Conservation (phyloP, 177 flowering plant species). For the Vitis hybrid region DNA sequence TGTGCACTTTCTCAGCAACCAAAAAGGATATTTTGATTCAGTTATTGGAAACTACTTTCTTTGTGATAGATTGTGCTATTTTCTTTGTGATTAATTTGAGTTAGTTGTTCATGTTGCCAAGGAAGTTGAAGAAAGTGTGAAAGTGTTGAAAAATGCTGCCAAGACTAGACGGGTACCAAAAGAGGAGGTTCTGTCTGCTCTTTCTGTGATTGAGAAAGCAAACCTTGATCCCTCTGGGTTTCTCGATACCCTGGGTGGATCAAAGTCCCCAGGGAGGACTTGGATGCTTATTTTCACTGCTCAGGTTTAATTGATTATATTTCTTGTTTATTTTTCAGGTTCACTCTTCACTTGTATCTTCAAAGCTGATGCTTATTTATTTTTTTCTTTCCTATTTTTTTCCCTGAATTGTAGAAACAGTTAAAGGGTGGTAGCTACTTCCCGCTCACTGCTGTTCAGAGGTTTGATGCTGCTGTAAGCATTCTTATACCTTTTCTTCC, state of each 20-base stretch:
- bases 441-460: constrained; percentile 93
- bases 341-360: neutral
- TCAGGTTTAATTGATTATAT: constrained; percentile 38
- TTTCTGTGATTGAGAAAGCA: constrained; percentile 70
- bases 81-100: constrained; percentile 2
- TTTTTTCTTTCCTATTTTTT: neutral
- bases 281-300: constrained; percentile 98
- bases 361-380: neutral
- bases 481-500: neutral
- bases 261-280: constrained; percentile 84
- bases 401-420: constrained; percentile 39
- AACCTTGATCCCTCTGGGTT: constrained; percentile 73
- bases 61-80: too few relatives aligned
- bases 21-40: too few relatives aligned
- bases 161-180: constrained; percentile 65
- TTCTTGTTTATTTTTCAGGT: neutral
- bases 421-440: constrained; percentile 72
- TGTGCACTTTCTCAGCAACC: too few relatives aligned
- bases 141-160: constrained; percentile 79
- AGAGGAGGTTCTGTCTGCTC: constrained; percentile 66
- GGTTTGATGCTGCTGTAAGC: constrained; percentile 95
- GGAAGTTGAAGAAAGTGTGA: constrained; percentile 77
- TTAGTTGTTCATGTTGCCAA: constrained; percentile 15
- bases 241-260: constrained; percentile 80
- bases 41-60: neutral